A percentile compares a stretch with the other conserved stretches of the same genome.
phyloP scores from a whole-genome alignment of 1,284 basidiomycete genomes.

The Tilletia horrida region DNA sequence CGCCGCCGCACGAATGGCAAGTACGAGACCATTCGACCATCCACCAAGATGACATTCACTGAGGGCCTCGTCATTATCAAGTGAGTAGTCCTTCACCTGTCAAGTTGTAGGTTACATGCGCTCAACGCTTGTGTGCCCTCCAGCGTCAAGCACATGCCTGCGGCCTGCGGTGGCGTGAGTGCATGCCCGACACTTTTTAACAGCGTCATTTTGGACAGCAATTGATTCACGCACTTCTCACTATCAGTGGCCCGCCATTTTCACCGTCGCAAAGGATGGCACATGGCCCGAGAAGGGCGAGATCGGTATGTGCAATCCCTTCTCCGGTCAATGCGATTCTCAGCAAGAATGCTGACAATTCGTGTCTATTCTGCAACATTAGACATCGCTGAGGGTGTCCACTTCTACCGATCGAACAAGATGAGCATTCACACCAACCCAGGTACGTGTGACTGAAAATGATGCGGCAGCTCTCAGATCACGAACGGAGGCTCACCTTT shows the following conservation, averaged over 20 bases:
- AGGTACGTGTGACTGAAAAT: not conserved
- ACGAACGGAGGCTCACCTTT: not conserved
- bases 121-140: not conserved
- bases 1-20: not conserved
- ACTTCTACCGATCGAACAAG: slow-evolving; percentile 17
- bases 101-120: not conserved
- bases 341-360: not conserved
- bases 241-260: slow-evolving; percentile 4
- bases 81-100: not conserved
- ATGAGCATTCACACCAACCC: slow-evolving; percentile 18
- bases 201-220: not conserved
- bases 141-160: slow-evolving; percentile 17
- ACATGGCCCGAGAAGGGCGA: slow-evolving; percentile 4
- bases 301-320: not conserved
- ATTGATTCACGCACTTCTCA: not conserved
- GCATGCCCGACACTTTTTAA: not conserved
- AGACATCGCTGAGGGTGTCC: slow-evolving; percentile 14
- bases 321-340: not conserved
- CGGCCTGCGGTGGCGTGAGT: slow-evolving; percentile 9
- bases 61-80: slow-evolving; percentile 9
- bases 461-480: not conserved
- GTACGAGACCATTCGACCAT: slow-evolving; percentile 4
- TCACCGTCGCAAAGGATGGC: slow-evolving; percentile 4
- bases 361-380: not conserved
- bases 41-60: slow-evolving; percentile 4